Evolutionary conservation across 768 basidiomycete genomes (phyloP).

Genomic region (Imleria badia): DNA sequence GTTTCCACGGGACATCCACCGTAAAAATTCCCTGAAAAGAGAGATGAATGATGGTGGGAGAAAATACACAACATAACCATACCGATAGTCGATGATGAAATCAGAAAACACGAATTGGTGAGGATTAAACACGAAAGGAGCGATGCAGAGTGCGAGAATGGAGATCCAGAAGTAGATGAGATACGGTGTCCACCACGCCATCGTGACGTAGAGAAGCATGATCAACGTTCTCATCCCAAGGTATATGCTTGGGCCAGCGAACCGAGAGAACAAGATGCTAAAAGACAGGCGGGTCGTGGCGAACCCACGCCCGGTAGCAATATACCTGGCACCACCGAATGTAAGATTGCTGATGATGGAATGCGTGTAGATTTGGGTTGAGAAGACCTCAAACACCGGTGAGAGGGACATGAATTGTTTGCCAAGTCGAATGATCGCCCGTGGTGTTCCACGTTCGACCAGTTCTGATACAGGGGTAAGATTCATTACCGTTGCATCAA

Average conservation of each 20-base stretch:
- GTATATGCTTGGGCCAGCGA: slow-evolving; percentile 98
- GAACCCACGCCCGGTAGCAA: slow-evolving; percentile 98
- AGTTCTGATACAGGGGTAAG: slow-evolving; percentile 57
- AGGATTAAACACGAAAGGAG: slow-evolving; percentile 99
- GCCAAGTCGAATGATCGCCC: slow-evolving; percentile 85
- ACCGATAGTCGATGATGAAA: slow-evolving; percentile 95
- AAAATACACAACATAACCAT: slow-evolving; percentile 22
- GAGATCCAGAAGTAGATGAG: slow-evolving; percentile 99
- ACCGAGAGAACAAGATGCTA: slow-evolving; percentile 94
- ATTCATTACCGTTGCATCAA: slow-evolving; percentile 14
- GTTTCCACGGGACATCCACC: slow-evolving; percentile 99
- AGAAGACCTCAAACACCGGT: slow-evolving; percentile 96
- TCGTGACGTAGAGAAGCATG: slow-evolving; percentile 90
- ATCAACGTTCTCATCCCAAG: slow-evolving; percentile 92
- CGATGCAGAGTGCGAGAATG: slow-evolving; percentile 85
- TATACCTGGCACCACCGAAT: slow-evolving; percentile 97
- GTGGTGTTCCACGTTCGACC: slow-evolving; percentile 90
- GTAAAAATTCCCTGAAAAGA: slow-evolving; percentile 79
- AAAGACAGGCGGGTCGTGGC: slow-evolving; percentile 95
- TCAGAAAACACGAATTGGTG: slow-evolving; percentile 98
- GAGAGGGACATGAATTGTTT: slow-evolving; percentile 96
- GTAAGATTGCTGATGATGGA: slow-evolving; percentile 97
- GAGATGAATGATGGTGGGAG: not conserved
- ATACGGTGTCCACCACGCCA: slow-evolving; percentile 89
- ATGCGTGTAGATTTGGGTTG: slow-evolving; percentile 97